Conservation (phyloP, 352 stramenopile genomes). For the Phytophthora citricola region DNA sequence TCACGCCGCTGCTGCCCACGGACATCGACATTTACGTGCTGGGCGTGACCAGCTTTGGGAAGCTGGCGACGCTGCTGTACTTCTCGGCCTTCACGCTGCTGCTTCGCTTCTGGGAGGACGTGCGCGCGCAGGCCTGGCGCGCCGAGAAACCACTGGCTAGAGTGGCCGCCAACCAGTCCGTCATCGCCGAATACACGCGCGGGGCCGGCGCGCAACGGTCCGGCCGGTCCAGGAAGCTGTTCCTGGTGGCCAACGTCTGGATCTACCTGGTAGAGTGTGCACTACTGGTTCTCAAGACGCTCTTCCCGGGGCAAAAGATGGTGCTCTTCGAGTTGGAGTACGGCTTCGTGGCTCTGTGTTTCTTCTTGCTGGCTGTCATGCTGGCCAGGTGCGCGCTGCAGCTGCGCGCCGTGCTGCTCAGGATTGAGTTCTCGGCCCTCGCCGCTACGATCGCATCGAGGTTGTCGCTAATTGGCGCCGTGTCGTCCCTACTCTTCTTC, state of each 20-base stretch:
- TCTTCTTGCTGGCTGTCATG: slow-evolving; percentile 75
- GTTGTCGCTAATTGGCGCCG: slow-evolving; percentile 64
- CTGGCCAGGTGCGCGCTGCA: slow-evolving; percentile 62
- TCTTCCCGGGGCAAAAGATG: slow-evolving; percentile 63
- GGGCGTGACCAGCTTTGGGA: slow-evolving; percentile 76
- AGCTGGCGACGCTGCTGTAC: slow-evolving; percentile 81
- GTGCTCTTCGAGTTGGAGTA: slow-evolving; percentile 79
- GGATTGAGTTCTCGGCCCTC: slow-evolving; percentile 82
- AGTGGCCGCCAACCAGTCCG: slow-evolving; percentile 72
- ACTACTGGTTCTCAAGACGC: slow-evolving; percentile 73
- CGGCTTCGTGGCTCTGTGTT: slow-evolving; percentile 76
- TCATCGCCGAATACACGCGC: slow-evolving; percentile 78
- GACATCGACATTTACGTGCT: slow-evolving; percentile 88
- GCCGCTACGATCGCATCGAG: slow-evolving; percentile 59
- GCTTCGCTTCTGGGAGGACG: slow-evolving; percentile 84
- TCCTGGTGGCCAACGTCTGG: slow-evolving; percentile 84
- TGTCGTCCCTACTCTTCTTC: slow-evolving; percentile 65
- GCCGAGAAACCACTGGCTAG: slow-evolving; percentile 66
- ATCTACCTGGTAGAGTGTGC: slow-evolving; percentile 82
- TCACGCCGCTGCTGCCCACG: slow-evolving; percentile 68
- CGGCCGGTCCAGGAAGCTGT: slow-evolving; percentile 61
- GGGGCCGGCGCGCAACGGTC: slow-evolving; percentile 52
- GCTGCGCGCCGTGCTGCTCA: slow-evolving; percentile 57
- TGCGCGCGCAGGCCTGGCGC: slow-evolving; percentile 57
- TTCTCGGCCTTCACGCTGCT: slow-evolving; percentile 86